Conservation (phyloP, 805 yeast species). For the Candida rishiriensis region DNA sequence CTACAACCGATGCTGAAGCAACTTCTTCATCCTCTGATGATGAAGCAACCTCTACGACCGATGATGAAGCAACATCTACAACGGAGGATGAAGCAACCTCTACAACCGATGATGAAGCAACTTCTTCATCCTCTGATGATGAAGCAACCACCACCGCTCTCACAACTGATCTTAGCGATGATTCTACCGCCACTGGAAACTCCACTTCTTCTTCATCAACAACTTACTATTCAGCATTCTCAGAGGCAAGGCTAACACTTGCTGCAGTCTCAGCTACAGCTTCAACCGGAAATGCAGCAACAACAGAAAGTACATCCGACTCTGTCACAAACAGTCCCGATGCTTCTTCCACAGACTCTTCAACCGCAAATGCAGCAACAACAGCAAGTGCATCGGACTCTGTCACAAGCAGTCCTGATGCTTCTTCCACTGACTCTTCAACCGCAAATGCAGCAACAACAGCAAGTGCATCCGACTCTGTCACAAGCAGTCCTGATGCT, state of each 20-base stretch:
- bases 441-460: not conserved
- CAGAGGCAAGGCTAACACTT: not conserved
- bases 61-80: constrained; percentile 12
- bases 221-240: not conserved
- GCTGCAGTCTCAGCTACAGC: not conserved
- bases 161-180: not conserved
- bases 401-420: not conserved
- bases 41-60: constrained; percentile 1
- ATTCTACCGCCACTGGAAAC: not conserved
- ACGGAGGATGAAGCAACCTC: not conserved
- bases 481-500: not conserved
- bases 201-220: not conserved
- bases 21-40: not conserved
- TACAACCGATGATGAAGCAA: not conserved
- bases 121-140: not conserved
- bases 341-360: not conserved
- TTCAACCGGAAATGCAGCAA: not conserved
- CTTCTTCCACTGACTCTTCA: not conserved
- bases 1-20: constrained; percentile 4
- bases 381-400: not conserved
- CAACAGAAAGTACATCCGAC: not conserved
- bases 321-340: not conserved
- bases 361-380: not conserved
- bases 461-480: too few relatives aligned
- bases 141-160: constrained; percentile 1